Evolutionary conservation across 345 rosid genomes (phyloP).

Genomic region (Eucalyptus virginea): DNA sequence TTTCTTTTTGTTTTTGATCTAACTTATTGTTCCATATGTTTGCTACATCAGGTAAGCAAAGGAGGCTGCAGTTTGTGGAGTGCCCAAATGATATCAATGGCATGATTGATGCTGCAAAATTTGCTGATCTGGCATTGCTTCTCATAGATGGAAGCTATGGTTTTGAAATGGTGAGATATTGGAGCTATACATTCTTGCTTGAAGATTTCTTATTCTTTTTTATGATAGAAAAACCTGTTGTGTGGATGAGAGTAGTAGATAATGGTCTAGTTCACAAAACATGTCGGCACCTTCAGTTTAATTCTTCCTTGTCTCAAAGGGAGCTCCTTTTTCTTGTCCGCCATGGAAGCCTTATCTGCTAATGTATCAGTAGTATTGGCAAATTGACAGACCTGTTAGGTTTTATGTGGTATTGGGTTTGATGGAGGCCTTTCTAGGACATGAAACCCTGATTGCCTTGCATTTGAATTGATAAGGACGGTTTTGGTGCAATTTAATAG

Average conservation of each 20-base stretch:
- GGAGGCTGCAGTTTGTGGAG: constrained; percentile 84
- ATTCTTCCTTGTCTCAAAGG: neutral
- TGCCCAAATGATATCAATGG: constrained; percentile 97
- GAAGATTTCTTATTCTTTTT: neutral
- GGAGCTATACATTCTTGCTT: neutral
- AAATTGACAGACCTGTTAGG: neutral
- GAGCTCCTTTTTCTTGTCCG: neutral
- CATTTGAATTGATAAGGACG: neutral
- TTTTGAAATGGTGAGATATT: constrained; percentile 78
- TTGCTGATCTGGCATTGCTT: constrained; percentile 86
- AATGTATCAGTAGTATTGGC: neutral
- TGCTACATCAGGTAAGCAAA: constrained; percentile 42
- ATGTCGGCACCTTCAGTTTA: neutral
- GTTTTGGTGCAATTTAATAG: neutral
- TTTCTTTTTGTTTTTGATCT: neutral
- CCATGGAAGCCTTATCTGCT: neutral
- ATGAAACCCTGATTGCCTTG: neutral
- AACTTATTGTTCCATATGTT: neutral
- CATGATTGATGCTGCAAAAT: constrained; percentile 90
- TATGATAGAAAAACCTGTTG: neutral
- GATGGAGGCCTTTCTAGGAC: neutral
- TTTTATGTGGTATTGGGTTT: neutral
- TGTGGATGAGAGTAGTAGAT: neutral
- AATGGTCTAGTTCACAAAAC: neutral
- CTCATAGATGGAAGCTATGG: constrained; percentile 94